phyloP scores from a whole-genome alignment of 2,329 filamentous ascomycete genomes.

The Ophiocordyceps camponoti-saundersi region DNA sequence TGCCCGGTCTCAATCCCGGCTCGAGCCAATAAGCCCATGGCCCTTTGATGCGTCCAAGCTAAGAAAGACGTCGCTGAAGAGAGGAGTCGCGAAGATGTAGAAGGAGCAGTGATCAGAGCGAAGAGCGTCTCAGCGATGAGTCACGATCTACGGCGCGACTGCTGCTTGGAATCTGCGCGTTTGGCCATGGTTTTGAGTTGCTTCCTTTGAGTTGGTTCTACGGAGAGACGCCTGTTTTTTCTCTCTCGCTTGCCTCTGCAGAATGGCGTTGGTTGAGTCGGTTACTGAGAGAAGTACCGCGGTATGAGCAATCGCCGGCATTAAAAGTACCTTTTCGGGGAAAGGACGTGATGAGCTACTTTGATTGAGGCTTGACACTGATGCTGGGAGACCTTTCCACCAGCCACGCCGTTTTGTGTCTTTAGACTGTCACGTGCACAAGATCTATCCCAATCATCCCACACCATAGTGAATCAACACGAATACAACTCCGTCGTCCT shows the following conservation, averaged over 20 bases:
- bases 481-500: too few relatives aligned
- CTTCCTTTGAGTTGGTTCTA: too few relatives aligned
- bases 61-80: not conserved
- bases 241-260: too few relatives aligned
- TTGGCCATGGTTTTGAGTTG: not conserved
- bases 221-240: too few relatives aligned
- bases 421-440: not conserved
- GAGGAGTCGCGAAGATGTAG: not conserved
- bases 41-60: constrained; percentile 7
- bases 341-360: not conserved
- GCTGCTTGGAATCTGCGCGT: not conserved
- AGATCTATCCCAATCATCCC: not conserved
- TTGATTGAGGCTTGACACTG: not conserved
- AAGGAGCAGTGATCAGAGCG: not conserved
- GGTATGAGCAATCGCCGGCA: not conserved
- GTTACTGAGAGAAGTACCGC: not conserved
- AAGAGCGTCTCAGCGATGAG: not conserved
- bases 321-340: not conserved
- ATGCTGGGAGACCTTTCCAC: not conserved
- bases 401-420: not conserved
- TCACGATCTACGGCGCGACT: not conserved
- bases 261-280: not conserved
- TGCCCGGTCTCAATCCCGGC: constrained; percentile 13
- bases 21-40: constrained; percentile 17
- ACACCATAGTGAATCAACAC: not conserved